A percentile compares a stretch with the other conserved stretches of the same genome.
Evolutionary conservation across 176 grass and related monocot species (phyloP).

Genomic region (Elymus sibiricus): DNA sequence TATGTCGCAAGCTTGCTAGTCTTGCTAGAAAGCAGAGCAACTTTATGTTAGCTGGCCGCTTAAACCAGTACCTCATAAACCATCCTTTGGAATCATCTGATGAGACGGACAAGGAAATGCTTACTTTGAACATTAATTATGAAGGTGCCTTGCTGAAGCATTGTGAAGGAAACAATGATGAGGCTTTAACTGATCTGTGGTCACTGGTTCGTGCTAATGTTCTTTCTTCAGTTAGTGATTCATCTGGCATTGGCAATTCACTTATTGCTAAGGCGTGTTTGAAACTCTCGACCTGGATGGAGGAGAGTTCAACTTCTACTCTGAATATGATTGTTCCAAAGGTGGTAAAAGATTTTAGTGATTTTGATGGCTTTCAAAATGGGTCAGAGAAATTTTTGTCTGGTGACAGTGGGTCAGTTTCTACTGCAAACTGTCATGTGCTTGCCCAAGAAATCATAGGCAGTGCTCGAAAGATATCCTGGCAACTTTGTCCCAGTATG

Average conservation of each 20-base stretch:
- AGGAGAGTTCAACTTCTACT: constrained; percentile 42
- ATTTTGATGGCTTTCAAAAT: constrained; percentile 33
- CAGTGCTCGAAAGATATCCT: constrained; percentile 60
- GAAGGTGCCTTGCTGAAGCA: constrained; percentile 82
- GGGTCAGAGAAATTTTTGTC: constrained; percentile 27
- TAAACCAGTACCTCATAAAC: constrained; percentile 71
- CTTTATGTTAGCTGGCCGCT: constrained; percentile 80
- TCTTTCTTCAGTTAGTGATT: constrained; percentile 43
- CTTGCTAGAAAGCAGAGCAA: constrained; percentile 87
- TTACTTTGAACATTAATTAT: constrained; percentile 80
- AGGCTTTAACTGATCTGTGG: constrained; percentile 80
- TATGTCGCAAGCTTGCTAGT: constrained; percentile 71
- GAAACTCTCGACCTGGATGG: constrained; percentile 89
- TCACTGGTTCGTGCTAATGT: constrained; percentile 55
- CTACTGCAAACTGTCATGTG: constrained; percentile 37
- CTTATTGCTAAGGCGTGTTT: constrained; percentile 89
- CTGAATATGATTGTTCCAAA: constrained; percentile 51
- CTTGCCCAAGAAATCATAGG: constrained; percentile 85
- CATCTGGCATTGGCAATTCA: constrained; percentile 39
- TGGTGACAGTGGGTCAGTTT: constrained; percentile 24
- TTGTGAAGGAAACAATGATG: constrained; percentile 62
- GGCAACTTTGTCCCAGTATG: constrained; percentile 73
- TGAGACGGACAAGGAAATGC: constrained; percentile 50
- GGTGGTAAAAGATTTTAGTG: constrained; percentile 57
- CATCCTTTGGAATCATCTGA: constrained; percentile 50